phyloP scores from a whole-genome alignment of 805 yeast genomes.

The Saccharomycodes ludwigii region DNA sequence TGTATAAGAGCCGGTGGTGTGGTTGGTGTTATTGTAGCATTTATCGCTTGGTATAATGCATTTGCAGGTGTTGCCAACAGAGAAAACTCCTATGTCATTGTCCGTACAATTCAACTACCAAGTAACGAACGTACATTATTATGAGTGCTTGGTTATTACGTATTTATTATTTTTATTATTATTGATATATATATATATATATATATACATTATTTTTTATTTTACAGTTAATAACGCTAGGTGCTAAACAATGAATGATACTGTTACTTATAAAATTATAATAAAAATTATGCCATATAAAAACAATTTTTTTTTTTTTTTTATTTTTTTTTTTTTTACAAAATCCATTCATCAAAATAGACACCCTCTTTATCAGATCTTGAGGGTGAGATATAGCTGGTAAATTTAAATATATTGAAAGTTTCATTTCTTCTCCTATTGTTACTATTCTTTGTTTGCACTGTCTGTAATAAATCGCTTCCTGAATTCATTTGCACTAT shows the following conservation, averaged over 20 bases:
- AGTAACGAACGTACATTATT: slow-evolving; percentile 10
- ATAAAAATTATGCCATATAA: slow-evolving; percentile 2
- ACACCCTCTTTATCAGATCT: slow-evolving; percentile 30
- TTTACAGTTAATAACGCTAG: too few relatives aligned
- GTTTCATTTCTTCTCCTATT: slow-evolving; percentile 19
- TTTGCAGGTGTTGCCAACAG: slow-evolving; percentile 55
- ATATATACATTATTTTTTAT: too few relatives aligned
- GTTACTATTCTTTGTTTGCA: slow-evolving; percentile 4
- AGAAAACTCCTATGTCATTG: slow-evolving; percentile 38
- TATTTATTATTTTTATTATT: too few relatives aligned
- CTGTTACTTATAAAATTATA: too few relatives aligned
- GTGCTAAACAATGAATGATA: too few relatives aligned
- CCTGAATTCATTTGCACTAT: slow-evolving; percentile 46
- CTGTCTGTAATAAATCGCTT: slow-evolving; percentile 20
- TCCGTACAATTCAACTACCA: slow-evolving; percentile 24
- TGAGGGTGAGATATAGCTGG: slow-evolving; percentile 27
- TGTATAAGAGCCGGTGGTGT: slow-evolving; percentile 49
- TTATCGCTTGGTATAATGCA: slow-evolving; percentile 60
- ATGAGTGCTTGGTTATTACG: too few relatives aligned
- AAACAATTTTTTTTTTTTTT: neutral
- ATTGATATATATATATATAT: too few relatives aligned
- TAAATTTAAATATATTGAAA: slow-evolving; percentile 30
- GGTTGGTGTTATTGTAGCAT: slow-evolving; percentile 49
- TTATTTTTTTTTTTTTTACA: slow-evolving; percentile 9
- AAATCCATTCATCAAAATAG: slow-evolving; percentile 37